Evolutionary conservation across 306 rosid species (phyloP).

Genomic region (Vigna trinervia): DNA sequence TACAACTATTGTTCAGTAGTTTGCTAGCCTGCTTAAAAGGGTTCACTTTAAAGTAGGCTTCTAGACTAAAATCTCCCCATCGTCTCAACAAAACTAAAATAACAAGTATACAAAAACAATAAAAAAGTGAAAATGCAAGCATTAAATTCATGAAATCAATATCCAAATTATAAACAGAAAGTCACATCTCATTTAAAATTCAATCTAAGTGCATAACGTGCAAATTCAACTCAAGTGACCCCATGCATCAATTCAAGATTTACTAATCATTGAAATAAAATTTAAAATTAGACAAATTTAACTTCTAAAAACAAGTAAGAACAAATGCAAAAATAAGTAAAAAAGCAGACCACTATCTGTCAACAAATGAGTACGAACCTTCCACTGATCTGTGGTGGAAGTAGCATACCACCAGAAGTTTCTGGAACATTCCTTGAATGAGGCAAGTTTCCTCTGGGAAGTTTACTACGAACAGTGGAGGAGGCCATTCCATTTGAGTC

Average conservation of each 20-base stretch:
- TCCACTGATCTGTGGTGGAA: constrained; percentile 97
- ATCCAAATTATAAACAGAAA: constrained; percentile 11
- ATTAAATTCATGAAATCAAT: constrained; percentile 2
- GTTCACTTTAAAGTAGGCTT: background rate
- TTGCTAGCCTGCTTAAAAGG: background rate
- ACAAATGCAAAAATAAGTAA: constrained; percentile 26
- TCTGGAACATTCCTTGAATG: constrained; percentile 79
- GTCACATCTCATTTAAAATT: constrained; percentile 15
- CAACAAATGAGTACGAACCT: constrained; percentile 62
- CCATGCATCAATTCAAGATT: constrained; percentile 24
- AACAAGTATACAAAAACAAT: constrained; percentile 12
- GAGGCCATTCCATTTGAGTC: constrained; percentile 61
- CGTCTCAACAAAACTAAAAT: constrained; percentile 11
- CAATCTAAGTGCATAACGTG: background rate
- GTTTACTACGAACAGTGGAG: constrained; percentile 61
- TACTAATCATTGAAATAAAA: constrained; percentile 23
- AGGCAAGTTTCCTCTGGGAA: constrained; percentile 73
- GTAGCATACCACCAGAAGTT: constrained; percentile 60
- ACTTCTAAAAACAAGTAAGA: constrained; percentile 12
- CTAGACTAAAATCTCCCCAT: background rate
- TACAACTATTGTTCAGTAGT: background rate
- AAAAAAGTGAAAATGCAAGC: background rate
- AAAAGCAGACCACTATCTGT: background rate
- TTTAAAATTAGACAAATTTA: background rate
- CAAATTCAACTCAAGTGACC: constrained; percentile 6